phyloP scores from a whole-genome alignment of 495 filamentous ascomycete species.

The Neurospora africana region DNA sequence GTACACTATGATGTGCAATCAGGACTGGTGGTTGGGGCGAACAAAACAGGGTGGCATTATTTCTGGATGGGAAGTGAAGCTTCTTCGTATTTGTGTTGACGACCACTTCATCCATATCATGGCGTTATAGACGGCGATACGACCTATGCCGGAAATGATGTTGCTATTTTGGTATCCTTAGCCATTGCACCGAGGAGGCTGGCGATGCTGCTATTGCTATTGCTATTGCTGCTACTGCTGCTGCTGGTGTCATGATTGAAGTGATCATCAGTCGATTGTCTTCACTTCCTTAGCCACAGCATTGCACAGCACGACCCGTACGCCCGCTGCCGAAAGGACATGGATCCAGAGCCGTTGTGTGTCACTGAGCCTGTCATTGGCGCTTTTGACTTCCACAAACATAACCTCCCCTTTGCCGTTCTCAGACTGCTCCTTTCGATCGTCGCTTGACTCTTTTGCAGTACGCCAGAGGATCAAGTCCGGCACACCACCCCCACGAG shows the following conservation, averaged over 20 bases:
- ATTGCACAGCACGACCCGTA: slow-evolving; percentile 81
- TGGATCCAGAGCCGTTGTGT: slow-evolving; percentile 96
- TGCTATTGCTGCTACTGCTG: neutral
- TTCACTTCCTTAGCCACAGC: slow-evolving; percentile 66
- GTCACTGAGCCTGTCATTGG: slow-evolving; percentile 93
- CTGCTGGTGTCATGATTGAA: neutral
- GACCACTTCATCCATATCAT: neutral
- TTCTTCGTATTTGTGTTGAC: neutral
- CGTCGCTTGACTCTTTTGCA: slow-evolving; percentile 7
- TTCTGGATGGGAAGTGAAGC: neutral
- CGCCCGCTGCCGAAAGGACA: slow-evolving; percentile 71
- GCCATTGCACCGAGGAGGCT: neutral
- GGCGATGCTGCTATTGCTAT: neutral
- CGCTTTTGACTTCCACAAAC: slow-evolving; percentile 88
- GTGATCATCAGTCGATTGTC: slow-evolving; percentile 18
- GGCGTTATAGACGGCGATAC: neutral
- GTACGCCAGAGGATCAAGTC: slow-evolving; percentile 82
- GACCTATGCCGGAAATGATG: neutral
- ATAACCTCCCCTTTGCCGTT: slow-evolving; percentile 46
- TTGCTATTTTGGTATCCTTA: neutral
- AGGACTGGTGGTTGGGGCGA: neutral
- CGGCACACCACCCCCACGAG: slow-evolving; percentile 78
- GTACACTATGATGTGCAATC: neutral
- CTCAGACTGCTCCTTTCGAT: slow-evolving; percentile 12
- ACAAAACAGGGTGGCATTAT: neutral